phyloP scores from a whole-genome alignment of 1,284 basidiomycete species.

The Fistulina hepatica region DNA sequence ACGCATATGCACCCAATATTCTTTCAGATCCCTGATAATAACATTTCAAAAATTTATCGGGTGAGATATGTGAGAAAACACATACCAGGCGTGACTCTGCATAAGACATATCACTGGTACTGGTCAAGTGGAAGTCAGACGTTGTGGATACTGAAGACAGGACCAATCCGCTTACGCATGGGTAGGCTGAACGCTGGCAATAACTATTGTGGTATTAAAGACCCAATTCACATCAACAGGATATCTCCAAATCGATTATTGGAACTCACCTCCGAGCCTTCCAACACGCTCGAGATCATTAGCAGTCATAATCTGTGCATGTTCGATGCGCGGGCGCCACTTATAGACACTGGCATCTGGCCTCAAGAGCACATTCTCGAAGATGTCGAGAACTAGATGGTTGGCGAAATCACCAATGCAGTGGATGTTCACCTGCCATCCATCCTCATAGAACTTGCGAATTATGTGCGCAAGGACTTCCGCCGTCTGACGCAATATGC shows the following conservation, averaged over 20 bases:
- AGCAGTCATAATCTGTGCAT: conserved; percentile 76
- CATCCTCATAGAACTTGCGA: conserved; percentile 51
- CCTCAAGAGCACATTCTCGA: conserved; percentile 40
- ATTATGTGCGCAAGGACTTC: conserved; percentile 44
- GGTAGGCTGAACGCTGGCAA: conserved; percentile 88
- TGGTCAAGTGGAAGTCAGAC: conserved; percentile 19
- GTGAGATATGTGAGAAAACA: conserved; percentile 4
- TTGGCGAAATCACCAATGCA: conserved; percentile 90
- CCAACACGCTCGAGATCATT: conserved; percentile 64
- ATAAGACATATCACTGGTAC: conserved; percentile 87
- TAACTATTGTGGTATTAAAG: conserved; percentile 38
- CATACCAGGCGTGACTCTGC: conserved; percentile 68
- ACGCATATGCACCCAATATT: conserved; percentile 82
- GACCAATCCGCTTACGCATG: conserved; percentile 51
- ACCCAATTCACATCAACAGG: background rate
- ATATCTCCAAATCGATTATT: background rate
- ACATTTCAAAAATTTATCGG: conserved; percentile 5
- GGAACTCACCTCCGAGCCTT: conserved; percentile 52
- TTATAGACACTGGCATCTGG: conserved; percentile 28
- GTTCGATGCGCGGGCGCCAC: conserved; percentile 75
- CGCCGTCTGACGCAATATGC: conserved; percentile 54
- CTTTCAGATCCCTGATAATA: conserved; percentile 57
- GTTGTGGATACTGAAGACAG: conserved; percentile 1
- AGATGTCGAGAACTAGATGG: conserved; percentile 68
- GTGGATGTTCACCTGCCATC: conserved; percentile 74